These are phyloP conservation scores for Rhizopus arrhizus DNA, from an alignment of 371 early-diverging fungal genomes.

Conservation along the genomic window DNA sequence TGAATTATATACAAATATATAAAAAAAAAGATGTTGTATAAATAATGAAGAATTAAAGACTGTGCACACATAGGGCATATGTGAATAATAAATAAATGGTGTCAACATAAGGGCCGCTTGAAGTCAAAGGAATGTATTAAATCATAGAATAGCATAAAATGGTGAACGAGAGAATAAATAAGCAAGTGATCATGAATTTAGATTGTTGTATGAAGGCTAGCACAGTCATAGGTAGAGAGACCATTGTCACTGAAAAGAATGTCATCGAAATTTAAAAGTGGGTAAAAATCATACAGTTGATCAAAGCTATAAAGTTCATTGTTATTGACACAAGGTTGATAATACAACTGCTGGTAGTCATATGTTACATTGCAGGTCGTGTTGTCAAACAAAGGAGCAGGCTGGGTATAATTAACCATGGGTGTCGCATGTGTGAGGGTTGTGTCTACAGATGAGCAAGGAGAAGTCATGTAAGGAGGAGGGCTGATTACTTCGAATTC, in stretches of 20 bases:
- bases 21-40: background rate
- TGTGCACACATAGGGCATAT: background rate
- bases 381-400: background rate
- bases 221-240: background rate
- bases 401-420: background rate
- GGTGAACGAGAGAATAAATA: background rate
- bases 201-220: background rate
- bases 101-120: background rate
- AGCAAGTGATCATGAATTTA: background rate
- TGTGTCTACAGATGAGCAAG: constrained; percentile 26
- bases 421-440: constrained; percentile 9
- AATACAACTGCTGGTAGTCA: background rate
- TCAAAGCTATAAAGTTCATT: background rate
- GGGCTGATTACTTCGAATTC: background rate
- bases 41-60: background rate
- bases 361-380: background rate
- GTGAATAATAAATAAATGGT: background rate
- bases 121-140: background rate
- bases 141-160: background rate
- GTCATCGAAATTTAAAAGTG: background rate
- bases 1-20: background rate
- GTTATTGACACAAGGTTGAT: background rate
- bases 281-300: background rate
- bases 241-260: background rate
- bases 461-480: constrained; percentile 12